These are phyloP conservation scores for Backusella macrospora DNA, from an alignment of 192 early-diverging fungal species.

Conservation along the genomic window DNA sequence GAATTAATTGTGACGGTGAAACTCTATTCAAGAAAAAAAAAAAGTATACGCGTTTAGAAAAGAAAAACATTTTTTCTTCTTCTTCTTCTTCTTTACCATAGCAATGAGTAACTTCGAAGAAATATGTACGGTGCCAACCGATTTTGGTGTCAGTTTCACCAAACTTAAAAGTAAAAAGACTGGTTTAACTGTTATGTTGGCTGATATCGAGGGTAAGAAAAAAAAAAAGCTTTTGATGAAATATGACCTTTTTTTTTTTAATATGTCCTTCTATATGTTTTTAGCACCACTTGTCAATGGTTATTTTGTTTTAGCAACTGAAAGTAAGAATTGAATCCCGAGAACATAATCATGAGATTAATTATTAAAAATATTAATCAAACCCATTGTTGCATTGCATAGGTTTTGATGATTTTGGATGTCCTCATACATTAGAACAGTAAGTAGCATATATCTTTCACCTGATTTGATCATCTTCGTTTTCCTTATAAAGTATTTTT, in stretches of 20 bases:
- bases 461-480: background rate
- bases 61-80: background rate
- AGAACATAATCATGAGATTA: background rate
- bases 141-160: constrained; percentile 51
- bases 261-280: background rate
- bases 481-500: background rate
- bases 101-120: constrained; percentile 40
- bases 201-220: constrained; percentile 54
- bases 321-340: constrained; percentile 42
- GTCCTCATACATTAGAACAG: constrained; percentile 65
- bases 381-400: background rate
- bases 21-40: too few relatives aligned
- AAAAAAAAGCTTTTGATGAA: background rate
- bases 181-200: constrained; percentile 55
- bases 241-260: background rate
- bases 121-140: constrained; percentile 46
- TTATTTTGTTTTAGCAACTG: constrained; percentile 59
- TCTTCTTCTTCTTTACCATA: background rate
- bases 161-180: constrained; percentile 53
- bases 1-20: background rate
- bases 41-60: background rate
- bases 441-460: constrained; percentile 31
- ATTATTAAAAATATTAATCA: background rate
- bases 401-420: constrained; percentile 63
- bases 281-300: constrained; percentile 61